Evolutionary conservation across 1,284 basidiomycete genomes (phyloP).

Genomic region (Cystobasidium slooffiae): DNA sequence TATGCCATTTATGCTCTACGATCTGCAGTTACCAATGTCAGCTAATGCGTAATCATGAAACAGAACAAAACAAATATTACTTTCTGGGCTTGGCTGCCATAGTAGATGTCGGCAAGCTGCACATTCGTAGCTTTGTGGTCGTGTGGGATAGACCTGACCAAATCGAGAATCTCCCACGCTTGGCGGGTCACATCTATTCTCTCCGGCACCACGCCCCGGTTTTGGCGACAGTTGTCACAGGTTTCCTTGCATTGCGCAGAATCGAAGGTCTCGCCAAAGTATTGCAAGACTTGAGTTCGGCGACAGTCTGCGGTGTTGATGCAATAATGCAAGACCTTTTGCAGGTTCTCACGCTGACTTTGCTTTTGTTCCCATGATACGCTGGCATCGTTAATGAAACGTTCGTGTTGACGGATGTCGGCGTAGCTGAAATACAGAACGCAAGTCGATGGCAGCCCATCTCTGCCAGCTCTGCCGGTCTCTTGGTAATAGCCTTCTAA

Average conservation of each 20-base stretch:
- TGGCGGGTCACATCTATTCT: conserved; percentile 64
- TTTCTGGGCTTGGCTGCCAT: conserved; percentile 65
- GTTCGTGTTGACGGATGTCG: conserved; percentile 63
- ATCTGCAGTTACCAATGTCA: conserved; percentile 53
- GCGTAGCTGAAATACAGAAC: conserved; percentile 66
- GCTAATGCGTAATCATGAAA: neutral
- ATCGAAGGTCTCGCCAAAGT: conserved; percentile 70
- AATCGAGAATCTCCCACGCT: conserved; percentile 61
- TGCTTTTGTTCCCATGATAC: conserved; percentile 63
- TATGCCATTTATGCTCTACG: conserved; percentile 62
- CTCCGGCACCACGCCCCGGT: conserved; percentile 59
- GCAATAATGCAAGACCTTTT: conserved; percentile 74
- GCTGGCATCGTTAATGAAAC: conserved; percentile 63
- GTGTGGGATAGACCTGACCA: conserved; percentile 57
- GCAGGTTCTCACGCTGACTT: conserved; percentile 65
- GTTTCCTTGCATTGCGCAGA: conserved; percentile 64
- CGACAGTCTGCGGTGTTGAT: conserved; percentile 83
- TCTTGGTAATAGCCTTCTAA: conserved; percentile 68
- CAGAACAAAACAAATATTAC: conserved; percentile 31
- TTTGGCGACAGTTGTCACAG: conserved; percentile 72
- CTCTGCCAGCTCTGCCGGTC: conserved; percentile 80
- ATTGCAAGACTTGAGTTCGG: conserved; percentile 77
- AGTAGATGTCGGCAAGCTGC: conserved; percentile 64
- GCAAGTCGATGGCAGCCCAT: conserved; percentile 69
- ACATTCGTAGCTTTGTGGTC: conserved; percentile 57